Base-by-base conservation (phyloP, 2,329 filamentous ascomycete genomes). In the Cadophora luteo-olivacea region DNA sequence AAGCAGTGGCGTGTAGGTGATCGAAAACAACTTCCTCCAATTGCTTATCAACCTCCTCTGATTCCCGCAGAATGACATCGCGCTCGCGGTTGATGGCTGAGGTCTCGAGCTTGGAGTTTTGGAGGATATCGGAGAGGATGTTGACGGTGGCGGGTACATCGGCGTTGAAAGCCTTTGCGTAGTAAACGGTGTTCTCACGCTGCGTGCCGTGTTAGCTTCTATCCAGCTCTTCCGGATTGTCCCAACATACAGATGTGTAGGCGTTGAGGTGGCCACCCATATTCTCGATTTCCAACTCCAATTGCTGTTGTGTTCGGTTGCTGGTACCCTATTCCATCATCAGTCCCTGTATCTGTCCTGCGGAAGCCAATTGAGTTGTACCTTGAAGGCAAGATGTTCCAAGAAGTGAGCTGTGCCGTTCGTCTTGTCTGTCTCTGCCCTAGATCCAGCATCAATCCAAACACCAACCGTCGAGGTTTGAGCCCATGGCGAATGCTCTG, bases 141-240 rank as follows among this genome's bases (percentile, higher is more conserved):
- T 99, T 94, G 82, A 99, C 96, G 80, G 93, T 93, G 82, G 94
- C 92, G 78, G 94, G 94, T 71, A 98, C 94, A 81, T 99, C 95
- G 83, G 92, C 90, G 87, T 99, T 99, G 87, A 99, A 97, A 74
- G 95, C 91, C 86, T 98, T 97, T 84, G 96, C 96, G 83, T 98
- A 99, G 89, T 99, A 99, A 80, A 99, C 96, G 78, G 96, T 99
- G 89, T 97, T 98, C 84, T 99, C 96, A 82, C 96, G 93, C 94
- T 93, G 78, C 72, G 65, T 51, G 65, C 38, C 11, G 52, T 73
- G 66, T 77, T 68, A 77, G 74, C 57, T 66, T 65, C 48, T 48
- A 36, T 48, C 66, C 49, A 45, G 25, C 64, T 32, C 45, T 67
- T 68, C 68, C 66, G 61, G 60, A 65, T 33, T 32, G 57, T 68